Conservation (phyloP, 306 rosid genomes). For the Malus asiatica region DNA sequence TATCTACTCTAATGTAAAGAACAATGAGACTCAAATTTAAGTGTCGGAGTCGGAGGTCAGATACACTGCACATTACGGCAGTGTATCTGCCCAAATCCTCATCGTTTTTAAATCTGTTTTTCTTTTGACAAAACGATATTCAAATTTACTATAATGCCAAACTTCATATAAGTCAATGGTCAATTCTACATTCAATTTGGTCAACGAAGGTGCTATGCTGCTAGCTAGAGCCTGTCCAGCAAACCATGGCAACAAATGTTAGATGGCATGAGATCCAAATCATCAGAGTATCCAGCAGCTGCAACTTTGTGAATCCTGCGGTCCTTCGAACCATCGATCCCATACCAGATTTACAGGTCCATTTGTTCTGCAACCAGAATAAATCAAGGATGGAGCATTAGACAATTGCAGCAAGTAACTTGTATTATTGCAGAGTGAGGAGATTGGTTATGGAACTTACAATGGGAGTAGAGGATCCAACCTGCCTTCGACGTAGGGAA, state of each 20-base stretch:
- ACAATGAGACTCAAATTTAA: not conserved
- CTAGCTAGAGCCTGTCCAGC: not conserved
- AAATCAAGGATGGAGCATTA: constrained; percentile 11
- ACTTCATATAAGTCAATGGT: not conserved
- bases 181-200: not conserved
- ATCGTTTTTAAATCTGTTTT: too few relatives aligned
- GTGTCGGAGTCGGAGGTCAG: not conserved
- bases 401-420: not conserved
- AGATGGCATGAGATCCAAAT: constrained; percentile 15
- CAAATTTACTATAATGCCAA: too few relatives aligned
- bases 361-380: constrained; percentile 38
- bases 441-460: constrained; percentile 36
- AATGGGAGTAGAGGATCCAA: constrained; percentile 65
- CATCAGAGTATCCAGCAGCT: constrained; percentile 58
- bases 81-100: too few relatives aligned
- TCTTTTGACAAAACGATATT: too few relatives aligned
- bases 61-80: too few relatives aligned
- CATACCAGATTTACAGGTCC: constrained; percentile 55
- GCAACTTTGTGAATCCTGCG: constrained; percentile 58
- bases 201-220: not conserved
- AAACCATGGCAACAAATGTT: constrained; percentile 10
- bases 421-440: constrained; percentile 7
- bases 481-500: constrained; percentile 35
- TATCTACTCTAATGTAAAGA: too few relatives aligned
- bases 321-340: constrained; percentile 87